These are phyloP conservation scores for Stagonosporopsis rhizophila DNA, from an alignment of 2,329 filamentous ascomycete genomes.

Conservation along the genomic window DNA sequence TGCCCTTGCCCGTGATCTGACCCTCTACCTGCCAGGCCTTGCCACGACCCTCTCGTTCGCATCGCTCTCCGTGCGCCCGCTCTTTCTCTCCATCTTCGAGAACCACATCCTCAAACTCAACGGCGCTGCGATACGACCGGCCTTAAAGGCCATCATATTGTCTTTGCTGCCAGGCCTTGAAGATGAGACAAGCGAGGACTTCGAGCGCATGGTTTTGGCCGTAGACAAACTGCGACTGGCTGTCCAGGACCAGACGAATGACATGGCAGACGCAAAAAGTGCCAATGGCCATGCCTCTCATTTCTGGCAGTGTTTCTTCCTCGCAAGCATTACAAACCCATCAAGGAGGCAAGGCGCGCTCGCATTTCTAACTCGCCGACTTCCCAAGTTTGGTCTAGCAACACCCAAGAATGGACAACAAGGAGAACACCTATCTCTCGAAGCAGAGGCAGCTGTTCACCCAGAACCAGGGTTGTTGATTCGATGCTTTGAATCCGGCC, in stretches of 20 bases:
- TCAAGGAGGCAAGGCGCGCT: conserved; percentile 85
- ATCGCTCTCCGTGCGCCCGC: conserved; percentile 85
- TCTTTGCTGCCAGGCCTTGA: conserved; percentile 91
- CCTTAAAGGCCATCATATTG: conserved; percentile 87
- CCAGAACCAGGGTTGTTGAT: conserved; percentile 91
- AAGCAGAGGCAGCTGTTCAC: conserved; percentile 74
- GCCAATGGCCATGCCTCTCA: conserved; percentile 72
- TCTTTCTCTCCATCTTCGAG: conserved; percentile 85
- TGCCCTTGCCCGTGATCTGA: conserved; percentile 79
- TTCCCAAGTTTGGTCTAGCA: conserved; percentile 71
- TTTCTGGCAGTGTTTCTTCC: conserved; percentile 98
- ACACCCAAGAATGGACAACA: conserved; percentile 19
- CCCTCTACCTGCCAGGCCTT: conserved; percentile 87
- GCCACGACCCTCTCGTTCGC: conserved; percentile 92
- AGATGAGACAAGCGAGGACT: conserved; percentile 96
- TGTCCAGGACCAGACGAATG: conserved; percentile 62
- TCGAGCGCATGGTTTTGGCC: conserved; percentile 82
- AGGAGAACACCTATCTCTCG: conserved; percentile 51
- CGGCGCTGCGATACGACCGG: conserved; percentile 76
- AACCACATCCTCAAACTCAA: conserved; percentile 77
- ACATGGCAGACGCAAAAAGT: conserved; percentile 49
- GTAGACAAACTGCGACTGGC: conserved; percentile 78
- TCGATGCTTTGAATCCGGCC: conserved; percentile 88
- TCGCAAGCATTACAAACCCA: conserved; percentile 89
- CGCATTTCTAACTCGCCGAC: conserved; percentile 79